Base-by-base conservation (phyloP, 805 yeast genomes). In the Metschnikowia dekortorum region DNA sequence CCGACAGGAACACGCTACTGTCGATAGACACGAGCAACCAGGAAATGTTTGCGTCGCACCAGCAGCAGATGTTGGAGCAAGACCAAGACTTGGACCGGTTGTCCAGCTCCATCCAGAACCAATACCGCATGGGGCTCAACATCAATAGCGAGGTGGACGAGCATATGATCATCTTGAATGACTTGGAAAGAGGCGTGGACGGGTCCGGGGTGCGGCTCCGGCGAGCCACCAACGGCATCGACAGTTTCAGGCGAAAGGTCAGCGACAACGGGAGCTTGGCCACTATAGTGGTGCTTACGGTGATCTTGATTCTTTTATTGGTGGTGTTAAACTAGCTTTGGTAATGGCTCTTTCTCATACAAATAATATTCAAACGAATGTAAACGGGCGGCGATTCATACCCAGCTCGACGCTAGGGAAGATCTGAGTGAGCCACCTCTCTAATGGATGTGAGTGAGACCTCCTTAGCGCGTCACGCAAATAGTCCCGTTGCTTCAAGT, bases 251-350 rank as follows among this genome's bases (percentile, higher is more conserved):
- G 35, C 49, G 62, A n/a, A 63, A 54, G 51, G 66, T 66, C 8
- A 63, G 62, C 36, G 78, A 74, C 49, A 74, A 74, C 51, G 78
- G 78, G 3, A 71, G 76, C 46, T 58, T 74, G 56, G 67, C 67
- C 11, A 74, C 78, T 1, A 74, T 74, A 14, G 57, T 71, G 22
- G 65, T 68, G n/a, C 62, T 74, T 43, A 70, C 76, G 38, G 64
- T 73, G 22, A 71, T 74, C 31, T 59, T 74, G 42, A 66, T 74
- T 11, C 57, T 71, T 42, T 60, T 74, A 47, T 61, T 74, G 52
- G 75, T 73, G 18, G 77, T 73, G 18, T 62, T 74, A 45, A 74
- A 73, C 58, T 55, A 43, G 50, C 43, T 10, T n/a, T 38, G 11
- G 10, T 22, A 8, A 34, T 11, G n/a, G 6, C 14, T 11, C 26